Base-by-base conservation (phyloP, 192 early-diverging fungal species). In the Entrophospora sp. region DNA sequence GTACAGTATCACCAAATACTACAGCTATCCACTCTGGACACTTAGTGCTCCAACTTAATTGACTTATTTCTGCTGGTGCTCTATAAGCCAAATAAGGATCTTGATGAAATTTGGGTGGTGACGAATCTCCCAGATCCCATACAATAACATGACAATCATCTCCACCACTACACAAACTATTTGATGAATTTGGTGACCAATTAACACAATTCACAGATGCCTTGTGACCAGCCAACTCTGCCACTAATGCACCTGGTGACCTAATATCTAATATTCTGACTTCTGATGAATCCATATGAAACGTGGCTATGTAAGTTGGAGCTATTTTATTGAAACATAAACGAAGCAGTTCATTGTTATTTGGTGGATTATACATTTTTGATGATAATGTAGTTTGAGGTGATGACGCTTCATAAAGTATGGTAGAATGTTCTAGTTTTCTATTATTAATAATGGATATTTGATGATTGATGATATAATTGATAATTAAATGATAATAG, bases 391-490 rank as follows among this genome's bases (percentile, higher is more conserved):
- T 65, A 65, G 6, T 69, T 48, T 61, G 69, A 22, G 59, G 28
- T 1, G 82, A 69, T 1, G 82, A 81, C 2, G 92, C 87, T 74
- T 99, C 97, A 72, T 98, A 99, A 31, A 99, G 73, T 64, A 99
- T 98, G 6, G 97, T 98, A 8, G 93, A 96, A 74, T 98, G 97
- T 64, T 97, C 97, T 22, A 99, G 79, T 20, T 90, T 77, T 56
- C 97, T 89, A 18, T 61, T 43, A 37, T n/a, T 18, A 44, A 51
- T 5, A 20, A 46, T 18, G 44, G 4, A 27, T 7, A 16, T 61
- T 7, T 40, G 16, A 30, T 22, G 28, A n/a, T n/a, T n/a, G n/a
- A n/a, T n/a, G n/a, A n/a, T n/a, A n/a, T n/a, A n/a, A n/a, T n/a
- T n/a, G n/a, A n/a, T n/a, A n/a, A n/a, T n/a, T n/a, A n/a, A n/a